These are phyloP conservation scores for Hypoxylon sp. DNA, from an alignment of 2,329 filamentous ascomycete species.

Conservation along the genomic window DNA sequence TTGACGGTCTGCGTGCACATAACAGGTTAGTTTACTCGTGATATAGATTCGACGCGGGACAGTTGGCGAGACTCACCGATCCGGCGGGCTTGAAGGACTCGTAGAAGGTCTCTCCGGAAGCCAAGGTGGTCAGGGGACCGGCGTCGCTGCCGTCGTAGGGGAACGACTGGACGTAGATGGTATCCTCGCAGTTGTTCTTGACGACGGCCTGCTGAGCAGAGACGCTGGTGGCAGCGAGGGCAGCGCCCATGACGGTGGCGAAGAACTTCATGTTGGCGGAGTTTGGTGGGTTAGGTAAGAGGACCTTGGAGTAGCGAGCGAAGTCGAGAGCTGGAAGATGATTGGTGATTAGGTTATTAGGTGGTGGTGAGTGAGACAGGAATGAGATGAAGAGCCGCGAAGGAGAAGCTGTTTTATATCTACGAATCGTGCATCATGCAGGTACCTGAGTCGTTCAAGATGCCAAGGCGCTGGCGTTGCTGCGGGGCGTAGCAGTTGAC, in stretches of 20 bases:
- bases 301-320: not conserved
- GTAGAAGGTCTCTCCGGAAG: conserved; percentile 39
- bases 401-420: conserved; percentile 17
- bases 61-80: conserved; percentile 44
- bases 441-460: not conserved
- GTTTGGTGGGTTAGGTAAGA: not conserved
- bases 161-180: conserved; percentile 51
- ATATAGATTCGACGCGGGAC: not conserved
- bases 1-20: conserved; percentile 51
- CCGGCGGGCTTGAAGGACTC: conserved; percentile 48
- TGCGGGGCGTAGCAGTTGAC: not conserved
- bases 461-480: not conserved
- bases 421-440: not conserved
- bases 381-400: not conserved
- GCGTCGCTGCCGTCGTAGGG: conserved; percentile 45
- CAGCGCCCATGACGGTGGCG: conserved; percentile 40
- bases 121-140: conserved; percentile 46
- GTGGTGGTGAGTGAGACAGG: conserved; percentile 6
- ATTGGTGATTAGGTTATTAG: conserved; percentile 2
- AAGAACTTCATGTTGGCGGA: conserved; percentile 43
- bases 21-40: conserved; percentile 26
- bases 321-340: conserved; percentile 6
- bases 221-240: conserved; percentile 45
- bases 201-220: conserved; percentile 49
- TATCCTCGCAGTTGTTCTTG: conserved; percentile 46